These are phyloP conservation scores for Alternaria hordeiaustralica DNA, from an alignment of 2,329 filamentous ascomycete genomes.

Conservation along the genomic window DNA sequence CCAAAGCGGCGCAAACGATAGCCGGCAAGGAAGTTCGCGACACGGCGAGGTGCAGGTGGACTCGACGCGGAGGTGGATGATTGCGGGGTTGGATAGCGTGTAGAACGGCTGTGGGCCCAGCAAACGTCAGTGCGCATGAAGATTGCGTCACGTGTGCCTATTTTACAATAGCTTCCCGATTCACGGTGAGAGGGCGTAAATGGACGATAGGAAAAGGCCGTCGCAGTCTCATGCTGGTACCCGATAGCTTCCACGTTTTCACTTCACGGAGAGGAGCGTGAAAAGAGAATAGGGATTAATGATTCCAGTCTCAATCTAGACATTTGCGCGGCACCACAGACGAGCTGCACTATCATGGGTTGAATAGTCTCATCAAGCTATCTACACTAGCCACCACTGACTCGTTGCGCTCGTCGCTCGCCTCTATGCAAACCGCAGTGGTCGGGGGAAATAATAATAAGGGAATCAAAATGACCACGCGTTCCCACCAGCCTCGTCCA, in stretches of 20 bases:
- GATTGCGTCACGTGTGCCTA: conserved; percentile 7
- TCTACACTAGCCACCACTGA: conserved; percentile 13
- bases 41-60: conserved; percentile 6
- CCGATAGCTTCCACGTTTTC: not conserved
- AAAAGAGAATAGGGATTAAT: not conserved
- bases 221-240: not conserved
- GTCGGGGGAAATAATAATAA: conserved; percentile 17
- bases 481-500: not conserved
- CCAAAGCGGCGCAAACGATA: not conserved
- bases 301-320: not conserved
- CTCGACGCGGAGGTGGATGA: conserved; percentile 5
- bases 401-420: not conserved
- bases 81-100: conserved; percentile 23
- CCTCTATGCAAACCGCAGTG: conserved; percentile 8
- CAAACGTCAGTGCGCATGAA: conserved; percentile 10
- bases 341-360: not conserved
- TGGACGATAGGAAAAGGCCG: not conserved
- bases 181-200: not conserved
- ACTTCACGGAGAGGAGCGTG: not conserved
- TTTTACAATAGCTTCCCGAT: not conserved
- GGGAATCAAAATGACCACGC: conserved; percentile 25
- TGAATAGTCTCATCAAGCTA: conserved; percentile 2
- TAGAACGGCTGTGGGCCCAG: not conserved
- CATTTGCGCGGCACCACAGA: not conserved
- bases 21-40: not conserved